A percentile compares a stretch with the other conserved stretches of the same genome.
Conservation (phyloP, 2,329 filamentous ascomycete species). For the Phialocephala subalpina region DNA sequence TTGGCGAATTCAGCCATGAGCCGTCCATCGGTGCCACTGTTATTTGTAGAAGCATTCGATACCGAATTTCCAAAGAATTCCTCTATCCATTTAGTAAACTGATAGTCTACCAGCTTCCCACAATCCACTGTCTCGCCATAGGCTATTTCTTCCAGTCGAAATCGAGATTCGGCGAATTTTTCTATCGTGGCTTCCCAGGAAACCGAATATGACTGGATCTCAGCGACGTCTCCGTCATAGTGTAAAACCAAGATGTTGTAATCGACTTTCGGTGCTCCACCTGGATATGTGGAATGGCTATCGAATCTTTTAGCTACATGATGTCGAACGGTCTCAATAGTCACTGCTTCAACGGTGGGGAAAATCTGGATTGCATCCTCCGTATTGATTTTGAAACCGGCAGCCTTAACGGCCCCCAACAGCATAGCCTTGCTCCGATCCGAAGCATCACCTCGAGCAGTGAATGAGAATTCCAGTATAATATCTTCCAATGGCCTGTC, state of each 20-base stretch:
- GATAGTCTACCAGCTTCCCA: background rate
- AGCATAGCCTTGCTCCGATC: background rate
- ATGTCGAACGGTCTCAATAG: background rate
- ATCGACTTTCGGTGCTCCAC: background rate
- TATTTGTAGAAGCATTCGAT: background rate
- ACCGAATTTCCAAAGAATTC: background rate
- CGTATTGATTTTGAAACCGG: background rate
- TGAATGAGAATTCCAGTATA: background rate
- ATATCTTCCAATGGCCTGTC: background rate
- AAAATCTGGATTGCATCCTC: background rate
- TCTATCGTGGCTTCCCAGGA: background rate
- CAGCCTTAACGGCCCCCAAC: background rate
- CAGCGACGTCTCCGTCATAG: background rate
- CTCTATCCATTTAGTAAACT: conserved; percentile 4
- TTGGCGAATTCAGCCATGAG: background rate
- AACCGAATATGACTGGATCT: conserved; percentile 12
- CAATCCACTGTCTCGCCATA: conserved; percentile 1
- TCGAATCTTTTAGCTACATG: background rate
- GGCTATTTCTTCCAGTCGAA: conserved; percentile 5
- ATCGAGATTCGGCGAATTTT: background rate
- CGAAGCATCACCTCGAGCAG: background rate
- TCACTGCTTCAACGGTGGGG: background rate
- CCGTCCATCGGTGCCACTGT: background rate
- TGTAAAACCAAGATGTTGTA: background rate
- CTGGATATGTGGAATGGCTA: too few relatives aligned